Evolutionary conservation across 306 rosid species (phyloP).

Genomic region (Corylus avellana): DNA sequence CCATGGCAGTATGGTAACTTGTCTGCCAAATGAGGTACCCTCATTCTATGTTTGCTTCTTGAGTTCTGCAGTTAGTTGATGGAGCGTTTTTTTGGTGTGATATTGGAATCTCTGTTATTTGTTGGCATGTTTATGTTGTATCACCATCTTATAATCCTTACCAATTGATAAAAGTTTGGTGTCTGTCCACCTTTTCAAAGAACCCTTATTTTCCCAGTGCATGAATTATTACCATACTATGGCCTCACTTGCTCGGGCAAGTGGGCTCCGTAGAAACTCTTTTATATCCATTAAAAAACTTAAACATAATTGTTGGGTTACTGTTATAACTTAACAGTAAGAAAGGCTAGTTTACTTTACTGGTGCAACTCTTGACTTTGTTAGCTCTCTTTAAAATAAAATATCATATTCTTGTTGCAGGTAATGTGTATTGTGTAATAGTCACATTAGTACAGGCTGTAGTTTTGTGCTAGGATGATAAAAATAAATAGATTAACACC

Average conservation of each 20-base stretch:
- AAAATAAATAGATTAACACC: too few species aligned
- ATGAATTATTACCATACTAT: background rate
- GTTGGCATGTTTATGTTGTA: constrained; percentile 35
- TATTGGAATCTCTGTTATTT: constrained; percentile 31
- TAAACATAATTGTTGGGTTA: background rate
- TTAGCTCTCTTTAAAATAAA: background rate
- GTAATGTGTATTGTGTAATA: background rate
- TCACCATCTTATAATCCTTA: constrained; percentile 15
- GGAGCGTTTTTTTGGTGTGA: constrained; percentile 23
- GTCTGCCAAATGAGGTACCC: constrained; percentile 49
- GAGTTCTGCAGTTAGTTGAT: constrained; percentile 28
- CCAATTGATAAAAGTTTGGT: constrained; percentile 20
- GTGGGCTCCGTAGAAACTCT: too few species aligned
- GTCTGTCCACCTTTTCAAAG: constrained; percentile 2
- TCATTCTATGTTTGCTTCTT: constrained; percentile 23
- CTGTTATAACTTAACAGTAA: background rate
- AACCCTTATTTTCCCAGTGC: background rate
- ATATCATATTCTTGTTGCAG: background rate
- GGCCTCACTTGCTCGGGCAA: too few species aligned
- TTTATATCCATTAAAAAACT: background rate
- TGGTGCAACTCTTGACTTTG: background rate
- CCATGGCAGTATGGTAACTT: constrained; percentile 81
- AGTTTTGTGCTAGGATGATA: background rate
- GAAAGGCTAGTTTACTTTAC: background rate
- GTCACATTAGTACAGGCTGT: background rate